Evolutionary conservation across 176 grass and related monocot genomes (phyloP), one percentile per base, ranked within the genome.

Genomic region (Cenchrus purpureus): DNA sequence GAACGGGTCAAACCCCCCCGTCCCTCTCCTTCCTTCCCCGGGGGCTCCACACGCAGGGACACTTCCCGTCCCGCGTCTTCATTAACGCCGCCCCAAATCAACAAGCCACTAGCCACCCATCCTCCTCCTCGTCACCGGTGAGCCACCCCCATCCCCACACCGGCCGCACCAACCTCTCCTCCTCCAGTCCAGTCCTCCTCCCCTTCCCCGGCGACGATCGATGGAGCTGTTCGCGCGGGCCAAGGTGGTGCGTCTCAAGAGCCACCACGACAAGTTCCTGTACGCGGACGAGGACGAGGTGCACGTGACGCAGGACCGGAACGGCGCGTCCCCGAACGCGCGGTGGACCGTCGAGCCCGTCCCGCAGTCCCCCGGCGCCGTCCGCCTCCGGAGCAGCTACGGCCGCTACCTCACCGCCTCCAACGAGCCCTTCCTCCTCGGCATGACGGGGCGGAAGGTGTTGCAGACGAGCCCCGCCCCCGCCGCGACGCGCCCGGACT

Each of bases 281-380:
- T 87, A 70, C 84, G 97, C 97, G 19, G 97, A 94, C 77, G 93
- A 99, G 70, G 97, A 96, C 91, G 91, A 99, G 88, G 34, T 83
- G 74, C 83, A 77, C 86, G 93, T 99, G 12, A 52, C 51, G 29
- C 97, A 99, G 88, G 93, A 99, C 78, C 84, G 91, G 0, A 62
- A 92, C 87, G 91, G 93, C 10, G 7, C 90, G 2, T 86, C 93
- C 2, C 49, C 72, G 1, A 91, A 81, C 82, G 91, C 61, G 42
- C 89, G 93, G n/a, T 99, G 97, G 97, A 50, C 79, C 5, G 93
- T 99, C 2, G 97, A 99, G 85, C 1, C 14, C 7, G 79, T 94
- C 0, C 63, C 77, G 37, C 57, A 68, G 66, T 32, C 17, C 7
- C 46, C 86, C 1, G 74, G 71, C 0, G 85, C 67, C 11, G 12